phyloP scores from a whole-genome alignment of 2,329 filamentous ascomycete genomes.

The Parafenestella ontariensis region DNA sequence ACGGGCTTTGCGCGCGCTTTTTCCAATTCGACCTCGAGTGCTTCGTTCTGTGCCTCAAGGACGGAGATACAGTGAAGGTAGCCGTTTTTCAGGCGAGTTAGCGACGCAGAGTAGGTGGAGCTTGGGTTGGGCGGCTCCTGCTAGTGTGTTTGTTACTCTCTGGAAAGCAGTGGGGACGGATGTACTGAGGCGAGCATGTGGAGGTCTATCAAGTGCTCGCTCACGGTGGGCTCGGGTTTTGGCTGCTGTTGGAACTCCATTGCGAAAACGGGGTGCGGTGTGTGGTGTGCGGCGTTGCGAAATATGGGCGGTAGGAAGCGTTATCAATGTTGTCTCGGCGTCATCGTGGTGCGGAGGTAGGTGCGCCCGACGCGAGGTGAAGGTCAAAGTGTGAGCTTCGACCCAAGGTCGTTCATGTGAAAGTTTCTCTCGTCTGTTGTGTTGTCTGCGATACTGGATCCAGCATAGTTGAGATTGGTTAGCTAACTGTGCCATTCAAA shows the following conservation, averaged over 20 bases:
- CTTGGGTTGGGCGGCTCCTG: not conserved
- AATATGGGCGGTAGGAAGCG: too few relatives aligned
- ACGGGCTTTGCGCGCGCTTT: not conserved
- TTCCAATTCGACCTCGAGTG: not conserved
- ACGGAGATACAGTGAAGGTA: not conserved
- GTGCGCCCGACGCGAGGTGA: too few relatives aligned
- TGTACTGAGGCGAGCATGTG: not conserved
- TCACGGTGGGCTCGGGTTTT: not conserved
- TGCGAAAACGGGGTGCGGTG: not conserved
- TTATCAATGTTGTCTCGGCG: too few relatives aligned
- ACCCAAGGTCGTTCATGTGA: too few relatives aligned
- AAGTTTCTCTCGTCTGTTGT: too few relatives aligned
- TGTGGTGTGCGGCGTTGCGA: too few relatives aligned
- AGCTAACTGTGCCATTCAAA: too few relatives aligned
- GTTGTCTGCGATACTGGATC: too few relatives aligned
- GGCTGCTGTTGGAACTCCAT: not conserved
- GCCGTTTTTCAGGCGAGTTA: slow-evolving; percentile 3
- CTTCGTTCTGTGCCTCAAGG: not conserved
- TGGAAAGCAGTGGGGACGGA: not conserved
- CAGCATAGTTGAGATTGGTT: too few relatives aligned
- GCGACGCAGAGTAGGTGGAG: slow-evolving; percentile 5
- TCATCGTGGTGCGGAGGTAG: too few relatives aligned
- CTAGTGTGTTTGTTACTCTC: not conserved
- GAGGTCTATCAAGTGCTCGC: not conserved
- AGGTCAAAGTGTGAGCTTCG: too few relatives aligned